Percentiles rank a stretch among this genome's conserved stretches.
Conservation (phyloP, 352 stramenopile species). For the Globisporangium megalacanthum region DNA sequence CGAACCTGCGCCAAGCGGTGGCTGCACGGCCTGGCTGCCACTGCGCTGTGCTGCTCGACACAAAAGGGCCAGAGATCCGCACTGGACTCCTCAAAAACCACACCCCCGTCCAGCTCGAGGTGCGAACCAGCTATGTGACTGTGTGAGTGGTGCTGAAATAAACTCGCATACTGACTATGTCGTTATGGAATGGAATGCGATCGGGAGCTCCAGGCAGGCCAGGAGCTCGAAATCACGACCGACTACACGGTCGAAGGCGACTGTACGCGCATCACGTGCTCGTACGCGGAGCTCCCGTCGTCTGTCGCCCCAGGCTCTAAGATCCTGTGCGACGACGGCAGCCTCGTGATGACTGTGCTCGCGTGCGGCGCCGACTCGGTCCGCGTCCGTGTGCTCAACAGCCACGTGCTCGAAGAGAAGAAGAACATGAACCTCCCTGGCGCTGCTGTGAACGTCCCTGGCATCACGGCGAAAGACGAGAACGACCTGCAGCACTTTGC, state of each 20-base stretch:
- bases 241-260: slow-evolving; percentile 85
- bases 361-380: slow-evolving; percentile 72
- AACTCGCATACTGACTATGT: too few species aligned
- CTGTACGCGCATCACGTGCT: slow-evolving; percentile 85
- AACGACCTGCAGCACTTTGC: slow-evolving; percentile 94
- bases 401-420: slow-evolving; percentile 89
- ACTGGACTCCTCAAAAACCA: slow-evolving; percentile 81
- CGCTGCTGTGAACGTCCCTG: slow-evolving; percentile 85
- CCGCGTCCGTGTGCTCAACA: slow-evolving; percentile 79
- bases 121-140: slow-evolving; percentile 12
- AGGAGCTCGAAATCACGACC: slow-evolving; percentile 87
- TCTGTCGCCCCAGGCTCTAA: slow-evolving; percentile 90
- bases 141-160: too few species aligned
- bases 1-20: slow-evolving; percentile 86
- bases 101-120: slow-evolving; percentile 58
- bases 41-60: slow-evolving; percentile 95
- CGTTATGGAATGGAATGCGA: background rate
- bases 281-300: slow-evolving; percentile 90
- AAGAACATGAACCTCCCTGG: slow-evolving; percentile 98
- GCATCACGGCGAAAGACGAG: slow-evolving; percentile 94
- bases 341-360: slow-evolving; percentile 89
- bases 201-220: slow-evolving; percentile 35
- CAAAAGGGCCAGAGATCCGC: slow-evolving; percentile 96
- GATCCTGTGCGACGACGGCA: slow-evolving; percentile 97
- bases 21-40: slow-evolving; percentile 60